Evolutionary conservation across 2,329 filamentous ascomycete genomes (phyloP).

Genomic region (Periconia digitata): DNA sequence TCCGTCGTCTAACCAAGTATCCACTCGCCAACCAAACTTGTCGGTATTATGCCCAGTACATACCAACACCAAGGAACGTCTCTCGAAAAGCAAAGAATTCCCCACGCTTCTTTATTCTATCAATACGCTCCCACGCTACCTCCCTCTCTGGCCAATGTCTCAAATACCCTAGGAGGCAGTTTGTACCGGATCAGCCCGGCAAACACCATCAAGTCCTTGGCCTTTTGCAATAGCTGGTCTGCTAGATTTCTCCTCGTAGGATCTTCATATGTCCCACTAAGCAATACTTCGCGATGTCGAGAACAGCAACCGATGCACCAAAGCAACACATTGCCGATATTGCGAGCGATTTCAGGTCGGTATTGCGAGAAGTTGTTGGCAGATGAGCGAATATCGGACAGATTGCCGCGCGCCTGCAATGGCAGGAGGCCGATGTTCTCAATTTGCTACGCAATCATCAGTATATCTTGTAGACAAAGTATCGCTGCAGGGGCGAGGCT

Average conservation of each 20-base stretch:
- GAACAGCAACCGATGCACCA: constrained; percentile 91
- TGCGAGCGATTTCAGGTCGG: constrained; percentile 79
- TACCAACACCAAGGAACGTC: neutral
- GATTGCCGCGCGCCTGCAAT: constrained; percentile 71
- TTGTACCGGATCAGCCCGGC: constrained; percentile 90
- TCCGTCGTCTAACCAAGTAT: neutral
- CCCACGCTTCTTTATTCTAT: neutral
- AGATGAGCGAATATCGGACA: constrained; percentile 74
- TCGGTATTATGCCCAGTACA: too few relatives aligned
- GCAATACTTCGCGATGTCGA: constrained; percentile 68
- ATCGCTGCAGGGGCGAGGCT: neutral
- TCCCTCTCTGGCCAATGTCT: constrained; percentile 80
- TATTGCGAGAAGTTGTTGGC: constrained; percentile 80
- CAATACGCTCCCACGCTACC: constrained; percentile 36
- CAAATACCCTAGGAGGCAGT: constrained; percentile 82
- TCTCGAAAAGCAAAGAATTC: neutral
- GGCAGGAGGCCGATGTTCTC: constrained; percentile 76
- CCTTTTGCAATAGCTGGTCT: constrained; percentile 74
- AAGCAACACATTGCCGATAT: constrained; percentile 86
- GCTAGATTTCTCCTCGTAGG: constrained; percentile 56
- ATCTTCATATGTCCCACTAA: constrained; percentile 73
- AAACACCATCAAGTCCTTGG: constrained; percentile 89
- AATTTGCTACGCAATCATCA: constrained; percentile 61
- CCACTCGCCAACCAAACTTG: too few relatives aligned
- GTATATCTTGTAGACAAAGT: constrained; percentile 11